Percentiles rank a stretch among this genome's conserved stretches.
phyloP scores from a whole-genome alignment of 2,329 filamentous ascomycete species.

The Colletotrichum coccodes region DNA sequence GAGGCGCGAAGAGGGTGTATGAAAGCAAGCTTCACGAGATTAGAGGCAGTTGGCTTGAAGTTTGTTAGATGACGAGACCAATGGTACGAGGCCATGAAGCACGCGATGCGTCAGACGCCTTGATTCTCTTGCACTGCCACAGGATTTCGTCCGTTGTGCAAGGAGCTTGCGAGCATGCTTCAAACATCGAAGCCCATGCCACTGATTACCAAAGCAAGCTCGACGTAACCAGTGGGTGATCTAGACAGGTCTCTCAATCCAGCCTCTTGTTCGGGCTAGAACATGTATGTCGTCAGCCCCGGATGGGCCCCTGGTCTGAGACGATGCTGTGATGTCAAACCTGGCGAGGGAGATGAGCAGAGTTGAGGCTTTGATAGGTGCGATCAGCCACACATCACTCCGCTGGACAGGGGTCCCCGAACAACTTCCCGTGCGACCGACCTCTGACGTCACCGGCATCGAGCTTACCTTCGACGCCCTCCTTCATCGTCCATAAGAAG shows the following conservation, averaged over 20 bases:
- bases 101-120: not conserved
- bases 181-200: not conserved
- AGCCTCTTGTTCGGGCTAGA: not conserved
- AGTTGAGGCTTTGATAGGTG: slow-evolving; percentile 22
- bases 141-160: not conserved
- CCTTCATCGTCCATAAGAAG: not conserved
- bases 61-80: not conserved
- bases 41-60: not conserved
- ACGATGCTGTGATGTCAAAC: slow-evolving; percentile 23
- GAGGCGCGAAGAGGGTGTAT: not conserved
- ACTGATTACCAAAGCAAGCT: not conserved
- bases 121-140: not conserved
- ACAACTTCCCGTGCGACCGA: not conserved
- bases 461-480: not conserved
- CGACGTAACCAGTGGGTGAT: not conserved
- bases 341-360: not conserved
- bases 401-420: not conserved
- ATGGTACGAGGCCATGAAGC: not conserved
- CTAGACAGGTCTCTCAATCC: not conserved
- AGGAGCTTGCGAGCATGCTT: not conserved
- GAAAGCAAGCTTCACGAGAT: not conserved
- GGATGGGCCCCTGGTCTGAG: not conserved
- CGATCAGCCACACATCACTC: slow-evolving; percentile 20
- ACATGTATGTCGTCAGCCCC: slow-evolving; percentile 16
- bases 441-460: slow-evolving; percentile 16